These are phyloP conservation scores for Aspergillus nanangensis DNA, from an alignment of 495 filamentous ascomycete species.

Conservation along the genomic window DNA sequence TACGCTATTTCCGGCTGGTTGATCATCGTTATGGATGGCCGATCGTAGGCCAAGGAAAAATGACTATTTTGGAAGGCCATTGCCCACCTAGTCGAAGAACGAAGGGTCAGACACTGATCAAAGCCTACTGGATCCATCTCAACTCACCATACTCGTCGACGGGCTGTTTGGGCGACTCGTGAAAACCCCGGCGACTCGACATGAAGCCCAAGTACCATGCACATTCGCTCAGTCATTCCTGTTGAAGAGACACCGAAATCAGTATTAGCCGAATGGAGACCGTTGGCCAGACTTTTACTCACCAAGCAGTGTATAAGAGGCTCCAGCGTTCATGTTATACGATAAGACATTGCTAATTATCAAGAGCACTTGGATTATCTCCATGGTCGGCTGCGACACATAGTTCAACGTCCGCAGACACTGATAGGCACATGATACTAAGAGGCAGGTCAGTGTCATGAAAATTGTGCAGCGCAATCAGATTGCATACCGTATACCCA, in stretches of 20 bases:
- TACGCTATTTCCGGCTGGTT: constrained; percentile 48
- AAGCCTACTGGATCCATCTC: too few relatives aligned
- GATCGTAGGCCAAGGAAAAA: constrained; percentile 57
- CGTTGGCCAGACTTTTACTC: constrained; percentile 10
- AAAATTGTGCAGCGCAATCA: neutral
- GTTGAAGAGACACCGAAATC: too few relatives aligned
- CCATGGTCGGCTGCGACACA: constrained; percentile 51
- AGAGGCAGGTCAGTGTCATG: neutral
- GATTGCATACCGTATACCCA: constrained; percentile 50
- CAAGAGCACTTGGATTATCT: constrained; percentile 54
- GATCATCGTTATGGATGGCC: constrained; percentile 50
- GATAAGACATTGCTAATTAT: constrained; percentile 58
- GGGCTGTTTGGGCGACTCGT: constrained; percentile 26
- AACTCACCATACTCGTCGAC: constrained; percentile 40
- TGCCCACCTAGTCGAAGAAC: too few relatives aligned
- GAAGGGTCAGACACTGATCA: too few relatives aligned
- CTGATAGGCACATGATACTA: constrained; percentile 60
- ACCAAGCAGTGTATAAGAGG: constrained; percentile 57
- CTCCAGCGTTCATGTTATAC: constrained; percentile 62
- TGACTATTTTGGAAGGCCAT: constrained; percentile 60
- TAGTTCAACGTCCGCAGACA: constrained; percentile 60
- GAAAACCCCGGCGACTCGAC: constrained; percentile 44
- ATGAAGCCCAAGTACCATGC: constrained; percentile 56
- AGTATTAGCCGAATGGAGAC: neutral
- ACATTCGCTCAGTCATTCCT: constrained; percentile 57